These are phyloP conservation scores for Dothistroma septosporum DNA, from an alignment of 2,329 filamentous ascomycete genomes.

Conservation along the genomic window DNA sequence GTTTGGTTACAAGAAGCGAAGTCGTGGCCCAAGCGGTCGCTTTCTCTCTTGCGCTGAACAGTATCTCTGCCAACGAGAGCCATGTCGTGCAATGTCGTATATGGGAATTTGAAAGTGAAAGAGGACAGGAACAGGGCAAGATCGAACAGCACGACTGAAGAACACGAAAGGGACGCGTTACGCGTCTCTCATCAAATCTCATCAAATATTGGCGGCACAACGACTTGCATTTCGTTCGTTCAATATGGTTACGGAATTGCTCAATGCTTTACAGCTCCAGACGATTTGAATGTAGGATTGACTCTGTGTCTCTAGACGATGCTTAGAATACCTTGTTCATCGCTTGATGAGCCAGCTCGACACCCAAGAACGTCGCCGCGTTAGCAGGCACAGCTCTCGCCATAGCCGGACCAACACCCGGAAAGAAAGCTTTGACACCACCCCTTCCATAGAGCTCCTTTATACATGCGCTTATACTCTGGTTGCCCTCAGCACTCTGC, in stretches of 20 bases:
- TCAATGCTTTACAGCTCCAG: neutral
- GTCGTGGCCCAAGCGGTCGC: no score
- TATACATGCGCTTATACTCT: slow-evolving; percentile 75
- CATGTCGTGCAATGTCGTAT: neutral
- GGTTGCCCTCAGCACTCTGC: slow-evolving; percentile 83
- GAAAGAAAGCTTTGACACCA: slow-evolving; percentile 91
- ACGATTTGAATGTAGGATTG: neutral
- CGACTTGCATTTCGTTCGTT: neutral
- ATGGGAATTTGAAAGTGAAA: neutral
- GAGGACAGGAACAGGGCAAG: neutral
- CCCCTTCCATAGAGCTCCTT: slow-evolving; percentile 76
- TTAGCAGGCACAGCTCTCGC: slow-evolving; percentile 93
- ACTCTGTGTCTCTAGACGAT: neutral
- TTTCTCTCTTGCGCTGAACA: no score
- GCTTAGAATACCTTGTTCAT: slow-evolving; percentile 69
- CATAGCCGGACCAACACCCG: slow-evolving; percentile 87
- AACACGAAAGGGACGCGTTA: neutral
- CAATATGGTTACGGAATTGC: neutral
- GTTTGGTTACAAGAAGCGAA: no score
- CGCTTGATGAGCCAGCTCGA: slow-evolving; percentile 76
- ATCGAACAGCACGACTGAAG: neutral
- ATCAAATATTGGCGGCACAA: neutral
- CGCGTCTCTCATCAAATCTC: neutral
- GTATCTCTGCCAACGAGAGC: neutral
- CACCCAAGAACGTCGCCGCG: slow-evolving; percentile 86